Evolutionary conservation across 2,329 filamentous ascomycete genomes (phyloP).

Genomic region (Parastagonospora nodorum): DNA sequence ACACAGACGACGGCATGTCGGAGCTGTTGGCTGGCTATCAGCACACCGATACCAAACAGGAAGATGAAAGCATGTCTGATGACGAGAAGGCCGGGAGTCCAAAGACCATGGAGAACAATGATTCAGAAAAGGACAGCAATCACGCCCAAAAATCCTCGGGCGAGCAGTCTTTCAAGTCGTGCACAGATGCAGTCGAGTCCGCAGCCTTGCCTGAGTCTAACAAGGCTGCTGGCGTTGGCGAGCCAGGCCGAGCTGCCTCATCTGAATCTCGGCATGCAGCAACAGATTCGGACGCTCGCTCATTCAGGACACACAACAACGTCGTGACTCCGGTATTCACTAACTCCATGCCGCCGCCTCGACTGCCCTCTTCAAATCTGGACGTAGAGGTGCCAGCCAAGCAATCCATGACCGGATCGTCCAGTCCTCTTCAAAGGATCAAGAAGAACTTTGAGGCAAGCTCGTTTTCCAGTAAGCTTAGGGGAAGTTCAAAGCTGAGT

Average conservation of each 20-base stretch:
- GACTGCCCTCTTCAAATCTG: constrained; percentile 11
- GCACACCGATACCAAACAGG: constrained; percentile 30
- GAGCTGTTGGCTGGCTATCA: constrained; percentile 40
- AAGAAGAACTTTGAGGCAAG: constrained; percentile 21
- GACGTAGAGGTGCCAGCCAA: not conserved
- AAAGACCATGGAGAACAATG: constrained; percentile 2
- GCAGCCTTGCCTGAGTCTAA: not conserved
- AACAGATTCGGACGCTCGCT: constrained; percentile 29
- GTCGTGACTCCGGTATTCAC: constrained; percentile 24
- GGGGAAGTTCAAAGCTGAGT: constrained; percentile 25
- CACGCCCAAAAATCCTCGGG: constrained; percentile 38
- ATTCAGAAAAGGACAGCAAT: constrained; percentile 18
- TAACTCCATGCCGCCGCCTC: constrained; percentile 21
- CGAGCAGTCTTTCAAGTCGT: constrained; percentile 42
- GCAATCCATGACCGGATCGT: constrained; percentile 13
- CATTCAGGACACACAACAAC: constrained; percentile 29
- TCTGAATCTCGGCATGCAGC: constrained; percentile 8
- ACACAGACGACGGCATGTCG: constrained; percentile 40
- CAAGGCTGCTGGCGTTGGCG: too few relatives aligned
- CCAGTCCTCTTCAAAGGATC: constrained; percentile 16
- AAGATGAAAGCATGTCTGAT: constrained; percentile 6
- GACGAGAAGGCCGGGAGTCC: not conserved
- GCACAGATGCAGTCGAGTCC: constrained; percentile 25
- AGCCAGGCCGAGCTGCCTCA: not conserved
- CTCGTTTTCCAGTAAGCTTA: constrained; percentile 20